Evolutionary conservation across 345 rosid species (phyloP), one percentile per base, ranked within the genome.

Genomic region (Reutealis trisperma): DNA sequence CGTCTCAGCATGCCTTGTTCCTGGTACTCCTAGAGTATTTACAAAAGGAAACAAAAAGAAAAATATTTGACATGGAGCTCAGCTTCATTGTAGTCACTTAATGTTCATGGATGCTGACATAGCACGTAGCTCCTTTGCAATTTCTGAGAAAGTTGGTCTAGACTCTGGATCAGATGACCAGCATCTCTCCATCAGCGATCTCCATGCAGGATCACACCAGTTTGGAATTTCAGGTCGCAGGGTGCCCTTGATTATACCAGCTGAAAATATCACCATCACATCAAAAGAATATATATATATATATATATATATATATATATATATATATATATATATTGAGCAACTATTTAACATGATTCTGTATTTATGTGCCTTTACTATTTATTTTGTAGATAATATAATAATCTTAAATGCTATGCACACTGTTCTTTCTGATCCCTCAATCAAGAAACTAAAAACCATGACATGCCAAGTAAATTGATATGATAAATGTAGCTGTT

Each of bases 151-250:
- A 27, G 84, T 70, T n/a, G 90, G 87, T 75, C 90, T 85, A n/a
- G 67, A 72, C 5, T 30, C 13, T 5, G 87, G 84, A 75, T 88
- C 84, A 12, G 85, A 65, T 44, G 85, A 78, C 91, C 89, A 88
- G 76, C 89, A 86, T 27, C 86, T 84, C 67, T 84, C 87, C 89
- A 88, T 86, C 75, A 86, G 78, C 16, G 89, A 83, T 81, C 85
- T 83, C 91, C 88, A 88, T 0, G 34, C 80, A 0, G 86, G 86
- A 60, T 84, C 88, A 32, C 88, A 86, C 85, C 85, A 86, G 57
- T 63, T 73, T 13, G 89, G 91, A 44, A 81, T 78, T 70, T 83
- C 76, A 15, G 87, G 90, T 63, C 80, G 75, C 55, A 86, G 71
- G 24, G 47, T 72, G 54, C 84, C 84, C 34, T 77, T 80, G 22